Percentiles rank a stretch among this genome's conserved stretches.
These are phyloP conservation scores for Teratosphaeria zuluensis DNA, from an alignment of 2,329 filamentous ascomycete species.

Conservation along the genomic window DNA sequence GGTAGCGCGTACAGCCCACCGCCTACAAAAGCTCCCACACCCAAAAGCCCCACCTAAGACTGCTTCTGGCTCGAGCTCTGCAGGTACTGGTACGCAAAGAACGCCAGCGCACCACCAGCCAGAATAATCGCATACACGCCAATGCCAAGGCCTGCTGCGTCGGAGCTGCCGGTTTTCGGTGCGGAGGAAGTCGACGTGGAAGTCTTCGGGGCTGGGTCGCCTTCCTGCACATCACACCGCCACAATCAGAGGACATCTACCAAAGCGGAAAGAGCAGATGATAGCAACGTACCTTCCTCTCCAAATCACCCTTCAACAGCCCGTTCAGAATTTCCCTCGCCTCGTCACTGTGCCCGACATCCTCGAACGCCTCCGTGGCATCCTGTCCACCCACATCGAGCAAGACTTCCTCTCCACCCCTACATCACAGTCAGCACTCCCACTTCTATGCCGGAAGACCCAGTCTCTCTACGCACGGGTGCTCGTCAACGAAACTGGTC, in stretches of 20 bases:
- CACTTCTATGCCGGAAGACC: background rate
- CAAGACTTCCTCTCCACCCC: conserved; percentile 95
- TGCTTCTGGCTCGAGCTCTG: conserved; percentile 43
- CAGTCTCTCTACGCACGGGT: background rate
- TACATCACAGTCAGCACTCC: conserved; percentile 30
- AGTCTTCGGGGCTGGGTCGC: conserved; percentile 66
- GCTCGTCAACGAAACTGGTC: conserved; percentile 59
- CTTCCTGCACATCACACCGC: conserved; percentile 43
- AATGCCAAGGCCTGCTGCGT: conserved; percentile 52
- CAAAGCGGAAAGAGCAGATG: background rate
- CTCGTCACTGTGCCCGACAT: conserved; percentile 98
- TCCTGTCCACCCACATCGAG: conserved; percentile 95
- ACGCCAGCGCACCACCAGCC: conserved; percentile 66
- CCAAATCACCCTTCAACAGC: conserved; percentile 64
- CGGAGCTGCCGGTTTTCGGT: conserved; percentile 32
- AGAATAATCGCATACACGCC: conserved; percentile 74
- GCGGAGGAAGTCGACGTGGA: conserved; percentile 43
- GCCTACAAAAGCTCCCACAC: background rate
- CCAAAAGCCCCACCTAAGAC: conserved; percentile 11
- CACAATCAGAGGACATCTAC: background rate
- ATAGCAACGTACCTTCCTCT: conserved; percentile 60
- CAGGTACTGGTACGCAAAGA: conserved; percentile 76
- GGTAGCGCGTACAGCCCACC: background rate
- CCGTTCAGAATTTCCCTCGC: conserved; percentile 84
- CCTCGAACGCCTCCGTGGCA: conserved; percentile 95